Conservation (phyloP, 108 stramenopile genomes). For the Asterionellopsis glacialis region DNA sequence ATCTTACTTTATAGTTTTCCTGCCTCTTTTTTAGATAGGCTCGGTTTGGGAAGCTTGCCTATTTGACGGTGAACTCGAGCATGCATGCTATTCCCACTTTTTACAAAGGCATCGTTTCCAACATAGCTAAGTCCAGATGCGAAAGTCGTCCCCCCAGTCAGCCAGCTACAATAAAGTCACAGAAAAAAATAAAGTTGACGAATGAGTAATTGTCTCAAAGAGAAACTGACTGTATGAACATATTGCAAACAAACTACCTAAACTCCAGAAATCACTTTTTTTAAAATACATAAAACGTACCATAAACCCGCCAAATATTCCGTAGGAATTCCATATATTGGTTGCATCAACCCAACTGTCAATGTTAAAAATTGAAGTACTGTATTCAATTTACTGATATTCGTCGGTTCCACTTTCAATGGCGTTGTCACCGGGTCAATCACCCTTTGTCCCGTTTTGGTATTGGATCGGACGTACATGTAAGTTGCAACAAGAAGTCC, state of each 20-base stretch:
- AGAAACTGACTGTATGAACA: not conserved
- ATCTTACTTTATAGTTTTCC: not conserved
- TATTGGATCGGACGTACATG: conserved; percentile 7
- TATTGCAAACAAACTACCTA: not conserved
- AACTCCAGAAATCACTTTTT: not conserved
- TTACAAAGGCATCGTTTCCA: not conserved
- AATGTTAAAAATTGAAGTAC: conserved; percentile 69
- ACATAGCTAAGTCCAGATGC: conserved; percentile 30
- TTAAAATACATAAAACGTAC: conserved; percentile 1
- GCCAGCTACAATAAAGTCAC: conserved; percentile 18
- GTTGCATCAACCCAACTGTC: conserved; percentile 14
- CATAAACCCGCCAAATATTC: conserved; percentile 2
- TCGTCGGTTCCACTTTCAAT: conserved; percentile 62
- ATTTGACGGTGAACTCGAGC: not conserved
- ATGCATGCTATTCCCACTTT: conserved; percentile 4
- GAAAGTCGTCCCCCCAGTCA: conserved; percentile 44
- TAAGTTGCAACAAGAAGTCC: conserved; percentile 33
- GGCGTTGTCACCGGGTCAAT: conserved; percentile 53
- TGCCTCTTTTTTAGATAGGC: not conserved
- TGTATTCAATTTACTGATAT: conserved; percentile 76
- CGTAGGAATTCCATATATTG: conserved; percentile 6
- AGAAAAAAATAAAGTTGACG: not conserved
- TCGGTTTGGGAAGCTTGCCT: not conserved
- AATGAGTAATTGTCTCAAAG: not conserved
- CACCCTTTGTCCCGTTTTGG: conserved; percentile 25